phyloP scores from a whole-genome alignment of 768 basidiomycete species.

The Cubamyces lactineus region DNA sequence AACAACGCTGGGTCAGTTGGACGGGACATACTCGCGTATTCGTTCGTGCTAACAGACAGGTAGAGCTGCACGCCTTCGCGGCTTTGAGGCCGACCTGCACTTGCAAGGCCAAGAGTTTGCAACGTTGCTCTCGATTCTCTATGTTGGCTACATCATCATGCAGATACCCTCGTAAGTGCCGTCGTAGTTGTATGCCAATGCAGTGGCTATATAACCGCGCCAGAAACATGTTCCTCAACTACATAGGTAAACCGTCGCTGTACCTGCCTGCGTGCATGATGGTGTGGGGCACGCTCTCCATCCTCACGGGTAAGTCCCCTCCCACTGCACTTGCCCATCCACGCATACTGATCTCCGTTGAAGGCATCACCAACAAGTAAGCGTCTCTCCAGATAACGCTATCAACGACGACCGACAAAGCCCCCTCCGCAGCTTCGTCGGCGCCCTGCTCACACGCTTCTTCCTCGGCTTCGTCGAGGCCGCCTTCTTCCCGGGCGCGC shows the following conservation, averaged over 20 bases:
- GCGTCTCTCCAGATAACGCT: not conserved
- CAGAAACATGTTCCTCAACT: constrained; percentile 76
- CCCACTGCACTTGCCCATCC: not conserved
- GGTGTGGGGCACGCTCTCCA: constrained; percentile 59
- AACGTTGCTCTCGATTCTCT: constrained; percentile 67
- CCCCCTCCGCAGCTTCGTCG: constrained; percentile 45
- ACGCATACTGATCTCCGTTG: not conserved
- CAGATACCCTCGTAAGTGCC: constrained; percentile 71
- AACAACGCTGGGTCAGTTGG: constrained; percentile 63
- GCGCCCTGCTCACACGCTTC: constrained; percentile 72
- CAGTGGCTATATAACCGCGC: constrained; percentile 60
- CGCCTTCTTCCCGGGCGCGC: constrained; percentile 70
- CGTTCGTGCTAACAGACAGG: not conserved
- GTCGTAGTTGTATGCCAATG: too few species aligned
- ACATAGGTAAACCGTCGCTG: constrained; percentile 67
- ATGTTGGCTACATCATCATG: constrained; percentile 77
- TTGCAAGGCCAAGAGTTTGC: constrained; percentile 68
- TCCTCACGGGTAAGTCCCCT: constrained; percentile 48
- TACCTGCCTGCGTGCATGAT: constrained; percentile 70
- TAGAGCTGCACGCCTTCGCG: constrained; percentile 73
- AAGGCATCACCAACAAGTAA: constrained; percentile 32
- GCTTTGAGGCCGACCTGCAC: constrained; percentile 69
- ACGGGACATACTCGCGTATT: not conserved
- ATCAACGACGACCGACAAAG: not conserved
- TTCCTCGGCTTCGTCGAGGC: constrained; percentile 65